These are phyloP conservation scores for Dentipellis fragilis DNA, from an alignment of 768 basidiomycete genomes.

Conservation along the genomic window DNA sequence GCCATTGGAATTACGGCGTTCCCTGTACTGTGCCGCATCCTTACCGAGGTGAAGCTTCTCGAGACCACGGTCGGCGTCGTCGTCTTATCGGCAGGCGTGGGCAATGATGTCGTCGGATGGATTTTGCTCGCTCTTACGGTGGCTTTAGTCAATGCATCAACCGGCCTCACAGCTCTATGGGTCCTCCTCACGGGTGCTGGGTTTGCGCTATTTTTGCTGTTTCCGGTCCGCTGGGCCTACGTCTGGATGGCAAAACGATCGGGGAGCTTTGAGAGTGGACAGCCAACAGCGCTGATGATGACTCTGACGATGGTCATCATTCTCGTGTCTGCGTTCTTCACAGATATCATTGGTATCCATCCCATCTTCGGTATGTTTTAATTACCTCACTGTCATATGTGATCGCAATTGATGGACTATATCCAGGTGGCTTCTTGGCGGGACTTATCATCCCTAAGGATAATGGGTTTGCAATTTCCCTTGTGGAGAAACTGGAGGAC, in stretches of 20 bases:
- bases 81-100: constrained; percentile 73
- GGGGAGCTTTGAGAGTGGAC: constrained; percentile 62
- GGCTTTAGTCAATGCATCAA: constrained; percentile 71
- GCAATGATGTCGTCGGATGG: constrained; percentile 63
- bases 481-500: constrained; percentile 85
- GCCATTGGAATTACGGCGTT: constrained; percentile 78
- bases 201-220: constrained; percentile 57
- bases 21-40: constrained; percentile 76
- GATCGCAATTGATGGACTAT: constrained; percentile 9
- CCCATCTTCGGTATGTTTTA: constrained; percentile 45
- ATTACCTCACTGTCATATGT: neutral
- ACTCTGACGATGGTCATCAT: constrained; percentile 67
- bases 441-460: constrained; percentile 79
- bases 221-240: constrained; percentile 54
- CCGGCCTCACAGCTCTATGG: constrained; percentile 69
- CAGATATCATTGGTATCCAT: constrained; percentile 77
- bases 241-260: constrained; percentile 56
- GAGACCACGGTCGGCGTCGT: constrained; percentile 81
- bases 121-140: constrained; percentile 75
- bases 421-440: constrained; percentile 66
- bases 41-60: constrained; percentile 73
- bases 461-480: constrained; percentile 67
- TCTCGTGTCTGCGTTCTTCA: constrained; percentile 70
- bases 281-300: constrained; percentile 72
- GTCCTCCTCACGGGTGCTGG: constrained; percentile 62